Evolutionary conservation across 768 basidiomycete genomes (phyloP).

Genomic region (Mycena amicta): DNA sequence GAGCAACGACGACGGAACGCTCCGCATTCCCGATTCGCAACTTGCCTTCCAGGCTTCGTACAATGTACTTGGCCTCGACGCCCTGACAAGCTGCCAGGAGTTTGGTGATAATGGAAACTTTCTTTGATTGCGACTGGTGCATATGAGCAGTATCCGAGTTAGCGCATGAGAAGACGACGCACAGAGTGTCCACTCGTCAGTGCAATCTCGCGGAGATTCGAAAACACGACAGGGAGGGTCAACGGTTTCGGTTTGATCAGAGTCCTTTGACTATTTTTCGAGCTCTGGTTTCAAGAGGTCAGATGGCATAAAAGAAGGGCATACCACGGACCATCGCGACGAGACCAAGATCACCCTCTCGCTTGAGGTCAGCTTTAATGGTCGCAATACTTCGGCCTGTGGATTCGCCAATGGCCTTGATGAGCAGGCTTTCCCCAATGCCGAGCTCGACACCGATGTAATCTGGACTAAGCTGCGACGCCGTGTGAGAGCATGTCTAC

Average conservation of each 20-base stretch:
- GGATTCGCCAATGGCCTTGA: conserved; percentile 94
- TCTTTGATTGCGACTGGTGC: conserved; percentile 86
- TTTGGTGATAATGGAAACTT: conserved; percentile 93
- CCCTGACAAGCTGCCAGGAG: conserved; percentile 91
- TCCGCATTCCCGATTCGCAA: conserved; percentile 97
- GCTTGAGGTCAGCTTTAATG: conserved; percentile 91
- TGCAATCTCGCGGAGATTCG: conserved; percentile 89
- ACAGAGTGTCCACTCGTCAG: conserved; percentile 83
- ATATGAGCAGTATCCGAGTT: conserved; percentile 8
- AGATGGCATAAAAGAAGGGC: not conserved
- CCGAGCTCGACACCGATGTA: conserved; percentile 95
- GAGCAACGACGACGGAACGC: conserved; percentile 90
- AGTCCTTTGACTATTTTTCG: conserved; percentile 90
- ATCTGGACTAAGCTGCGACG: conserved; percentile 82
- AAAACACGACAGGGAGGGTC: conserved; percentile 87
- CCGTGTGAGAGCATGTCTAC: conserved; percentile 9
- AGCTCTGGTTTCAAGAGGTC: conserved; percentile 57
- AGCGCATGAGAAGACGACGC: conserved; percentile 9
- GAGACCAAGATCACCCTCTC: conserved; percentile 91
- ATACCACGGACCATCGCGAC: conserved; percentile 81
- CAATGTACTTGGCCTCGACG: conserved; percentile 93
- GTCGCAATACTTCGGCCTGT: conserved; percentile 84
- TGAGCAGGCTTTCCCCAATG: conserved; percentile 90
- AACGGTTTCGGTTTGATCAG: conserved; percentile 93
- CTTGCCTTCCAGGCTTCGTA: conserved; percentile 95